Conservation (phyloP, 1,139 yeast species). For the Yamadazyma siamensis region DNA sequence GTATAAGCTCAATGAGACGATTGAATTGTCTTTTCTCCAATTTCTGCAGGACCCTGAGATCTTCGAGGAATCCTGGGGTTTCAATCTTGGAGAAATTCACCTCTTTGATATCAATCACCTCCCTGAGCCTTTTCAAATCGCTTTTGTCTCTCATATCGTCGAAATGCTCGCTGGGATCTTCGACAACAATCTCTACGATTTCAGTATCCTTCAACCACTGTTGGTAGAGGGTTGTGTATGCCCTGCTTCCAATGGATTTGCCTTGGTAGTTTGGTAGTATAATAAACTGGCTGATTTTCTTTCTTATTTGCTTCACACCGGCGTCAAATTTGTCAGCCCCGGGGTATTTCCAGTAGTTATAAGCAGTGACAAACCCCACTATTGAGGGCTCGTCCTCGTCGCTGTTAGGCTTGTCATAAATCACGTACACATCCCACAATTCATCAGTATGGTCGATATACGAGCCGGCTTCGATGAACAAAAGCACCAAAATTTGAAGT, state of each 20-base stretch:
- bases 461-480: slow-evolving; percentile 93
- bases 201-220: slow-evolving; percentile 51
- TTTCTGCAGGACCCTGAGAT: slow-evolving; percentile 43
- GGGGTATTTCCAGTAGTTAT: slow-evolving; percentile 77
- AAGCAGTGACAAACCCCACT: slow-evolving; percentile 80
- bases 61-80: slow-evolving; percentile 38
- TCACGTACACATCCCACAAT: slow-evolving; percentile 63
- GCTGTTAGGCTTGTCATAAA: slow-evolving; percentile 39
- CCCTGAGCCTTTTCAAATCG: slow-evolving; percentile 58
- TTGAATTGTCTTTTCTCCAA: slow-evolving; percentile 76
- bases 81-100: slow-evolving; percentile 22
- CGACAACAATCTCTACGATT: slow-evolving; percentile 81
- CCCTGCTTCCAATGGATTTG: slow-evolving; percentile 62
- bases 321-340: slow-evolving; percentile 57
- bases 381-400: slow-evolving; percentile 36
- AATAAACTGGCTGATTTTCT: slow-evolving; percentile 84
- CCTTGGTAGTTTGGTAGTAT: slow-evolving; percentile 79
- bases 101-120: slow-evolving; percentile 10
- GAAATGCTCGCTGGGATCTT: slow-evolving; percentile 92
- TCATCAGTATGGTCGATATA: slow-evolving; percentile 75
- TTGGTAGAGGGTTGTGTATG: slow-evolving; percentile 56
- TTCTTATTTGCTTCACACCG: slow-evolving; percentile 44
- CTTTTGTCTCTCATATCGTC: slow-evolving; percentile 86
- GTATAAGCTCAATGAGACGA: slow-evolving; percentile 72
- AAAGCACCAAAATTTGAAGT: slow-evolving; percentile 72